Conservation (phyloP, 2,329 filamentous ascomycete genomes). For the Colletotrichum magnum region DNA sequence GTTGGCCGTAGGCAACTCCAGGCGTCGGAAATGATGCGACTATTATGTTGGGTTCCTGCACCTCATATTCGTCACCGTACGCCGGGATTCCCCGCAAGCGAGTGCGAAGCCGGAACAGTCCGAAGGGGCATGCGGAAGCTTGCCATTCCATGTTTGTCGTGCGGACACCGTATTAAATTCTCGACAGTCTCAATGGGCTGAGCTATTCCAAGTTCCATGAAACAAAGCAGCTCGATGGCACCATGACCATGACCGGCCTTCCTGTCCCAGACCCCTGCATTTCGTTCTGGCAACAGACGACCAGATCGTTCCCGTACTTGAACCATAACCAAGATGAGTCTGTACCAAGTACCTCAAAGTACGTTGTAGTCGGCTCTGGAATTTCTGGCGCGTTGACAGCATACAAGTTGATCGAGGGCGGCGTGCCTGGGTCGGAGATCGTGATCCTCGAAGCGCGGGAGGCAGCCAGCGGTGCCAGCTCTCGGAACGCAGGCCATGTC, state of each 20-base stretch:
- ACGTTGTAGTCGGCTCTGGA: constrained; percentile 59
- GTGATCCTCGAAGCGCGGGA: constrained; percentile 60
- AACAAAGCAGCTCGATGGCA: neutral
- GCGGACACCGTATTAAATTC: neutral
- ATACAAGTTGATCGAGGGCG: constrained; percentile 53
- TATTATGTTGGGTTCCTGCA: neutral
- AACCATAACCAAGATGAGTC: constrained; percentile 52
- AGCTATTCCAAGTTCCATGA: neutral
- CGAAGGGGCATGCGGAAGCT: neutral
- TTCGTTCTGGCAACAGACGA: constrained; percentile 57
- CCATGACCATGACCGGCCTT: constrained; percentile 15
- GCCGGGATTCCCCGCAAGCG: neutral
- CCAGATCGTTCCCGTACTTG: constrained; percentile 57
- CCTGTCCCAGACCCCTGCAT: constrained; percentile 19
- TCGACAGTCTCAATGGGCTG: neutral
- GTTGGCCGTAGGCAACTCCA: constrained; percentile 7
- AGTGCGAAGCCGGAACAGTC: neutral
- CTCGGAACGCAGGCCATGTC: constrained; percentile 61
- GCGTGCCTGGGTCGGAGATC: constrained; percentile 51
- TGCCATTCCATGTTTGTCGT: neutral
- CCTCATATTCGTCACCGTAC: neutral
- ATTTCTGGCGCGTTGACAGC: constrained; percentile 57
- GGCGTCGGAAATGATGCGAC: neutral
- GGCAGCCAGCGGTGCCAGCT: constrained; percentile 59
- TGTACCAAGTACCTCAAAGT: constrained; percentile 49